Conservation (phyloP, 139 green algal genomes). For the Spirogloea muscicola region DNA sequence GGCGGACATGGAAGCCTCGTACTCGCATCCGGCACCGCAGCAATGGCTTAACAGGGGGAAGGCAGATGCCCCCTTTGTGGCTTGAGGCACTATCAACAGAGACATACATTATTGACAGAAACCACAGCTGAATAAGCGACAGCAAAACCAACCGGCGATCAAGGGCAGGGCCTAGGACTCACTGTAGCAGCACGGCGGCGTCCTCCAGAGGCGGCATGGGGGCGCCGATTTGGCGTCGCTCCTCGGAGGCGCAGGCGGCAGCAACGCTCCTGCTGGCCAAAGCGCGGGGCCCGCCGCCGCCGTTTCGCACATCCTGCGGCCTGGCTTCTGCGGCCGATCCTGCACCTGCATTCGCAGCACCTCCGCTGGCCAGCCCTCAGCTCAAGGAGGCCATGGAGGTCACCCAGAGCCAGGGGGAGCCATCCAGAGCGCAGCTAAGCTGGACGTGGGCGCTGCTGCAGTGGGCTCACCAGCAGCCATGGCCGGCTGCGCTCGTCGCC, state of each 20-base stretch:
- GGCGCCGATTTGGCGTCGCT: neutral
- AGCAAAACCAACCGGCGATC: neutral
- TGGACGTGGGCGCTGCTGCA: neutral
- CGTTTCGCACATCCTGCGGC: neutral
- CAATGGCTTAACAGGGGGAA: neutral
- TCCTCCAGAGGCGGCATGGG: slow-evolving; percentile 1
- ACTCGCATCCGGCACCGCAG: neutral
- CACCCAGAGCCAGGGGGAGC: neutral
- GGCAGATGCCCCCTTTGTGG: neutral
- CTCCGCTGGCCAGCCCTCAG: neutral
- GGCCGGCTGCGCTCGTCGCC: neutral
- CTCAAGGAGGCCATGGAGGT: neutral
- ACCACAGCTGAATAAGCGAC: neutral
- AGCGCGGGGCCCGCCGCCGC: neutral
- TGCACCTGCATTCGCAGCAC: neutral
- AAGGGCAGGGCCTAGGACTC: neutral
- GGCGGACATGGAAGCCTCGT: no score
- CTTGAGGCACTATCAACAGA: neutral
- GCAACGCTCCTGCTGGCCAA: neutral
- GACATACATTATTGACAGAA: neutral
- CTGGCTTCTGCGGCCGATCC: neutral
- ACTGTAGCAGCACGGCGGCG: slow-evolving; percentile 1
- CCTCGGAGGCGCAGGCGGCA: neutral
- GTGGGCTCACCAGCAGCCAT: neutral
- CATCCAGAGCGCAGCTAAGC: neutral